Percentiles rank a stretch among this genome's conserved stretches.
Conservation (phyloP, 805 yeast genomes). For the Candida easanensis region DNA sequence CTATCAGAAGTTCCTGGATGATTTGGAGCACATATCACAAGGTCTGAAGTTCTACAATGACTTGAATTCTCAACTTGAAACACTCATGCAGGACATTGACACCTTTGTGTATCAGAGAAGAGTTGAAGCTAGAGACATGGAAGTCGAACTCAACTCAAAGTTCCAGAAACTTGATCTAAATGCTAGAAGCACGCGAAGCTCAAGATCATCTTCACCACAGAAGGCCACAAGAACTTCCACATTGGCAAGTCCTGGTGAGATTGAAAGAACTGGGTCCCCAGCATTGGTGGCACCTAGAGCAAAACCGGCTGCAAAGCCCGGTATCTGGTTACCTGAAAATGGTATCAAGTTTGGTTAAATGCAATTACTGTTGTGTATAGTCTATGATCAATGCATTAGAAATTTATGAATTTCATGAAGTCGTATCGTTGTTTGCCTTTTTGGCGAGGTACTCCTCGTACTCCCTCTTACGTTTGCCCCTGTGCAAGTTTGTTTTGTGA, state of each 20-base stretch:
- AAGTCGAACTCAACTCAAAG: conserved; percentile 27
- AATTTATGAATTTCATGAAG: no score
- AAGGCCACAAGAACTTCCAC: neutral
- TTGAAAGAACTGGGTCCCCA: conserved; percentile 15
- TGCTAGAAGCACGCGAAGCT: conserved; percentile 1
- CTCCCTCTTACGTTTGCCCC: conserved; percentile 48
- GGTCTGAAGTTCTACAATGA: conserved; percentile 72
- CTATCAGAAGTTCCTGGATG: conserved; percentile 38
- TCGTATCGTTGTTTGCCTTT: neutral
- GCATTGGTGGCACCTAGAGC: conserved; percentile 23
- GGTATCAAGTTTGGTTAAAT: conserved; percentile 26
- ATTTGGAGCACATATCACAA: conserved; percentile 57
- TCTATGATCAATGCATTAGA: no score
- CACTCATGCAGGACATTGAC: conserved; percentile 47
- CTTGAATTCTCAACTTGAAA: conserved; percentile 45
- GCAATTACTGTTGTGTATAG: neutral
- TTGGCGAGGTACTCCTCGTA: conserved; percentile 43
- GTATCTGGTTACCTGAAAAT: conserved; percentile 27
- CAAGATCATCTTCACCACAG: conserved; percentile 4
- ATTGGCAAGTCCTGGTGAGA: neutral
- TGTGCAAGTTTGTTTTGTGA: conserved; percentile 54
- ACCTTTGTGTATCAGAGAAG: conserved; percentile 49
- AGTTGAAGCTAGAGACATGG: conserved; percentile 51
- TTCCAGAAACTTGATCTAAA: conserved; percentile 30
- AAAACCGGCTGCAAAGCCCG: conserved; percentile 12